Percentiles rank a stretch among this genome's conserved stretches.
Evolutionary conservation across 805 yeast species (phyloP).

Genomic region (Myxozyma monticola): DNA sequence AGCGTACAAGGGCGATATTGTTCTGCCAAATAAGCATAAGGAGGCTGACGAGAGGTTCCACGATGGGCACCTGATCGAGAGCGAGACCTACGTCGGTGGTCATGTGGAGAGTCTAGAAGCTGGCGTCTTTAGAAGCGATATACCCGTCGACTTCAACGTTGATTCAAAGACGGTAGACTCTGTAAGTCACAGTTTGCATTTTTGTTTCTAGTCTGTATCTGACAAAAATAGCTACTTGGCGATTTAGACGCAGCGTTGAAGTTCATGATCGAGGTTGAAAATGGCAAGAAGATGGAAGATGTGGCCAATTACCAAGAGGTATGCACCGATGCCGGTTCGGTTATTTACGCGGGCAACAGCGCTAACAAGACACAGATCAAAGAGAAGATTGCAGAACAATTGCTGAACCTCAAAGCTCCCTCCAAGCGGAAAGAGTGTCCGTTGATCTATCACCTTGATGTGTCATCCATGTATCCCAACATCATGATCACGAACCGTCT

Average conservation of each 20-base stretch:
- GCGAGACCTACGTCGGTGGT: conserved; percentile 98
- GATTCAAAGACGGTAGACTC: conserved; percentile 84
- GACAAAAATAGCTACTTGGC: conserved; percentile 44
- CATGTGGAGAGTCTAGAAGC: conserved; percentile 98
- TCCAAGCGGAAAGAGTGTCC: conserved; percentile 78
- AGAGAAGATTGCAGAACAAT: conserved; percentile 53
- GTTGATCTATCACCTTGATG: conserved; percentile 94
- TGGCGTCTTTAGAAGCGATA: conserved; percentile 93
- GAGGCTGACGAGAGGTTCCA: conserved; percentile 95
- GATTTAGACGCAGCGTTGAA: conserved; percentile 76
- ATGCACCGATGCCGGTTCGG: not conserved
- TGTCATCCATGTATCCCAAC: conserved; percentile 98
- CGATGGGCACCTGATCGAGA: conserved; percentile 88
- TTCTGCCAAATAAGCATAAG: conserved; percentile 88
- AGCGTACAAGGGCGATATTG: conserved; percentile 73
- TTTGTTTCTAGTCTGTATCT: not conserved
- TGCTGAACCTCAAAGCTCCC: conserved; percentile 58
- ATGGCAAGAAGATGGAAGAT: conserved; percentile 67
- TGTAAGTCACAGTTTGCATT: conserved; percentile 26
- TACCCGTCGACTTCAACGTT: conserved; percentile 69
- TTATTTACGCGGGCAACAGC: not conserved
- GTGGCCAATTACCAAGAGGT: conserved; percentile 80
- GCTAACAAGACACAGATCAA: conserved; percentile 8
- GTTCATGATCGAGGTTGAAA: conserved; percentile 83
- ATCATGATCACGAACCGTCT: conserved; percentile 96